A percentile compares a stretch with the other conserved stretches of the same genome.
Conservation (phyloP, 805 yeast species). For the Yarrowia sp. region DNA sequence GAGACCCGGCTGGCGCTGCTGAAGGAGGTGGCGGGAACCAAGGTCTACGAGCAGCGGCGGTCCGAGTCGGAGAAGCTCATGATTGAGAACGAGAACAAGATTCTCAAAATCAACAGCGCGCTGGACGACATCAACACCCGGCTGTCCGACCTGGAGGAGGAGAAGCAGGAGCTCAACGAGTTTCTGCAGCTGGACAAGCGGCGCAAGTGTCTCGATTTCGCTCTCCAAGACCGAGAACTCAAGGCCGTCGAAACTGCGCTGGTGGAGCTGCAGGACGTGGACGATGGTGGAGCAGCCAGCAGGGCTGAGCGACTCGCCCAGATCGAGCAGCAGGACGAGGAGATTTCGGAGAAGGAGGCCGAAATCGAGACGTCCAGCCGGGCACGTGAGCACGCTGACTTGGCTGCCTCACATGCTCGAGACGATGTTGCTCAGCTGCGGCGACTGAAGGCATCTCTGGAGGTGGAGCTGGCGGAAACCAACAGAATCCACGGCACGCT, state of each 20-base stretch:
- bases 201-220: conserved; percentile 75
- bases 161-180: conserved; percentile 73
- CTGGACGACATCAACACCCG: conserved; percentile 72
- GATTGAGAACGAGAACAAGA: conserved; percentile 71
- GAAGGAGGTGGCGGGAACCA: conserved; percentile 95
- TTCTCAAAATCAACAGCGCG: conserved; percentile 76
- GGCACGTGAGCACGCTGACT: conserved; percentile 42
- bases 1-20: conserved; percentile 76
- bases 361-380: conserved; percentile 15
- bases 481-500: conserved; percentile 15
- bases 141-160: conserved; percentile 78
- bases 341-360: conserved; percentile 43
- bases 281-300: conserved; percentile 47
- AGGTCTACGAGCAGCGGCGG: conserved; percentile 81
- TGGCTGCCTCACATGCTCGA: conserved; percentile 13
- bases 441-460: neutral
- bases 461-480: conserved; percentile 30
- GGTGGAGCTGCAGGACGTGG: conserved; percentile 63
- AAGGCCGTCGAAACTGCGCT: conserved; percentile 65
- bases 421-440: conserved; percentile 23
- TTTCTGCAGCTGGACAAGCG: conserved; percentile 72
- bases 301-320: conserved; percentile 53
- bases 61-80: conserved; percentile 81
- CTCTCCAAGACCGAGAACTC: conserved; percentile 78
- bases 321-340: conserved; percentile 49